Evolutionary conservation across 169 alveolate species (phyloP).

Genomic region (Miamiensis avidus): DNA sequence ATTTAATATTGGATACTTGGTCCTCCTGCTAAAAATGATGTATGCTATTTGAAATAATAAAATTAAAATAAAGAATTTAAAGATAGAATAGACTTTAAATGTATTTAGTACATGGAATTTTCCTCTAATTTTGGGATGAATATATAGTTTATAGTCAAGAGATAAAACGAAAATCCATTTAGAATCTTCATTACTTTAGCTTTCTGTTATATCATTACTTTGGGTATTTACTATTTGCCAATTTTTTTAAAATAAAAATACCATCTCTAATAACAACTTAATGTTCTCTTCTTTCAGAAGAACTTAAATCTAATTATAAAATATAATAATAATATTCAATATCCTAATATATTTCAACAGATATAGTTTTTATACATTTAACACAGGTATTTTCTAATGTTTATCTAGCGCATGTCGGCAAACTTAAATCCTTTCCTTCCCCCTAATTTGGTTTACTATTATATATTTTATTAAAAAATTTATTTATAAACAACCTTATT

Average conservation of each 20-base stretch:
- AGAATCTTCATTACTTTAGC: background rate
- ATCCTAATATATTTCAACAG: too few species aligned
- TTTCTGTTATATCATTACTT: background rate
- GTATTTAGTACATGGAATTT: background rate
- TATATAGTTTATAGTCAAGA: background rate
- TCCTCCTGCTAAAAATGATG: background rate
- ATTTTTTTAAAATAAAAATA: too few species aligned
- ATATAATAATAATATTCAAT: background rate
- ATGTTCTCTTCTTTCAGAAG: background rate
- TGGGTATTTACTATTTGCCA: background rate
- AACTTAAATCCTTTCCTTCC: background rate
- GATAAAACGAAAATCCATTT: background rate
- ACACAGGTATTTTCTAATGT: background rate
- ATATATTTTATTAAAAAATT: too few species aligned
- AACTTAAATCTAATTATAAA: background rate
- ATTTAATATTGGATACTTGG: background rate
- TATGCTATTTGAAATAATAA: background rate
- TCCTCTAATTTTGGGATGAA: background rate
- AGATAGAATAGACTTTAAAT: too few species aligned
- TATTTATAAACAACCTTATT: too few species aligned
- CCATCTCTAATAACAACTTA: background rate
- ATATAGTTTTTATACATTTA: background rate
- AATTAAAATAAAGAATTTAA: too few species aligned
- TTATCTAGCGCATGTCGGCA: background rate
- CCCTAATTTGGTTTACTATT: background rate